Percentiles rank a stretch among this genome's conserved stretches.
Evolutionary conservation across 208 protist genomes (phyloP).

Genomic region (Wallacemonas rigidus): DNA sequence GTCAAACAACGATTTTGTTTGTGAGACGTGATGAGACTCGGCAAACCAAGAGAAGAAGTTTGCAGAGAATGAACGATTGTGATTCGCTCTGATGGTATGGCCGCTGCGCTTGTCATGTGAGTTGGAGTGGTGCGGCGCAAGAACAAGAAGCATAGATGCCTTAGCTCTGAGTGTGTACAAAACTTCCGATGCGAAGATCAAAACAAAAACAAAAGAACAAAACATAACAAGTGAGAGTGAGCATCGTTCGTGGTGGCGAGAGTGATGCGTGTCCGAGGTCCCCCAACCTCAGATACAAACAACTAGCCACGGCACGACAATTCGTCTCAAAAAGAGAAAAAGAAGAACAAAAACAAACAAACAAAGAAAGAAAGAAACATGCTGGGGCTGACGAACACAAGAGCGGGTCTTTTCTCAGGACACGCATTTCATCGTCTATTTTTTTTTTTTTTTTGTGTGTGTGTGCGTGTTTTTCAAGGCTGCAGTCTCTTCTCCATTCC

Average conservation of each 20-base stretch:
- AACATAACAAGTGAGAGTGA: not conserved
- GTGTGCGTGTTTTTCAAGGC: too few species aligned
- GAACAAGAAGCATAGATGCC: not conserved
- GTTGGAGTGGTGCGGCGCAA: not conserved
- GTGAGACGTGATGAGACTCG: not conserved
- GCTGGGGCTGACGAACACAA: not conserved
- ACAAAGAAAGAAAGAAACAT: not conserved
- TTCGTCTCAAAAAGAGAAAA: not conserved
- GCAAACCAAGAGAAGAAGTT: not conserved
- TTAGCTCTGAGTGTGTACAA: not conserved
- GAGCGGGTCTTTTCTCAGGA: not conserved
- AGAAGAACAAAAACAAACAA: slow-evolving; percentile 5
- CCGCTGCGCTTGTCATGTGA: too few species aligned
- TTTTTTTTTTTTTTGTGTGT: too few species aligned
- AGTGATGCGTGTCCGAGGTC: too few species aligned
- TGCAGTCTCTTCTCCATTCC: too few species aligned
- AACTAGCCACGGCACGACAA: not conserved
- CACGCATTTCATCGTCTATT: not conserved
- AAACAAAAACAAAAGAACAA: slow-evolving; percentile 18
- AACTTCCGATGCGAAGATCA: not conserved
- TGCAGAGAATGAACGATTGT: not conserved
- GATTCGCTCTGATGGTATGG: too few species aligned
- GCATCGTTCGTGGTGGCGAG: too few species aligned
- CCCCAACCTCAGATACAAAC: too few species aligned
- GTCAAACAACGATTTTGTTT: slow-evolving; percentile 2